Evolutionary conservation across 768 basidiomycete species (phyloP).

Genomic region (Mycena indigotica): DNA sequence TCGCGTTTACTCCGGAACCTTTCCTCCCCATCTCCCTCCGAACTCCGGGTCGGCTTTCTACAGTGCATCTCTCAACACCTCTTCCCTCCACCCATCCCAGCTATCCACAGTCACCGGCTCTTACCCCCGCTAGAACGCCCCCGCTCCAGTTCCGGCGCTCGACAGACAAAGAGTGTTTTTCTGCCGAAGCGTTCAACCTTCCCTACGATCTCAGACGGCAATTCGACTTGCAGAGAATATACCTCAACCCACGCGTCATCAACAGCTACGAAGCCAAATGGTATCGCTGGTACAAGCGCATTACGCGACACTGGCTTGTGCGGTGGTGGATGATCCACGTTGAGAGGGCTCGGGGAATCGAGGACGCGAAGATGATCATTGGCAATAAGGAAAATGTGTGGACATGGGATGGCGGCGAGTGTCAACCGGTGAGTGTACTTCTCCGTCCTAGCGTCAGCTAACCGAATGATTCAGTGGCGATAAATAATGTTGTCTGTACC

Average conservation of each 20-base stretch:
- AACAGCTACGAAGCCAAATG: slow-evolving; percentile 39
- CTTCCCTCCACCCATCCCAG: slow-evolving; percentile 34
- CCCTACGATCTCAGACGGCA: slow-evolving; percentile 46
- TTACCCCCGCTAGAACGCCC: slow-evolving; percentile 33
- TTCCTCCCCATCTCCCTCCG: slow-evolving; percentile 42
- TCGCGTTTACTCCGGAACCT: slow-evolving; percentile 42
- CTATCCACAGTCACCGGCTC: slow-evolving; percentile 15
- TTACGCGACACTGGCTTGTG: slow-evolving; percentile 40
- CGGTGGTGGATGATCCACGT: slow-evolving; percentile 40
- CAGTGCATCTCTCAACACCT: slow-evolving; percentile 28
- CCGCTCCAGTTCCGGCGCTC: slow-evolving; percentile 35
- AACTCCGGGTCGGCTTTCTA: slow-evolving; percentile 30
- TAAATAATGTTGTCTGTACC: too few species aligned
- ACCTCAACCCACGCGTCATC: slow-evolving; percentile 42
- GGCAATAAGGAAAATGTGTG: slow-evolving; percentile 35
- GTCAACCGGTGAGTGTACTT: slow-evolving; percentile 31
- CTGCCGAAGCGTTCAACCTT: slow-evolving; percentile 43
- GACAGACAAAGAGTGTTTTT: slow-evolving; percentile 33
- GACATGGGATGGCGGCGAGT: slow-evolving; percentile 39
- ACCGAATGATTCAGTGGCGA: too few species aligned
- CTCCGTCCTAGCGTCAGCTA: too few species aligned
- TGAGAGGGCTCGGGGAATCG: slow-evolving; percentile 37
- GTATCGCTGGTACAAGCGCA: slow-evolving; percentile 38
- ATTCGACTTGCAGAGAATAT: slow-evolving; percentile 39
- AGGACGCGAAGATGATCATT: slow-evolving; percentile 37